Evolutionary conservation across 768 basidiomycete species (phyloP), one percentile per base, ranked within the genome.

Genomic region (Pulveroboletus sp.): DNA sequence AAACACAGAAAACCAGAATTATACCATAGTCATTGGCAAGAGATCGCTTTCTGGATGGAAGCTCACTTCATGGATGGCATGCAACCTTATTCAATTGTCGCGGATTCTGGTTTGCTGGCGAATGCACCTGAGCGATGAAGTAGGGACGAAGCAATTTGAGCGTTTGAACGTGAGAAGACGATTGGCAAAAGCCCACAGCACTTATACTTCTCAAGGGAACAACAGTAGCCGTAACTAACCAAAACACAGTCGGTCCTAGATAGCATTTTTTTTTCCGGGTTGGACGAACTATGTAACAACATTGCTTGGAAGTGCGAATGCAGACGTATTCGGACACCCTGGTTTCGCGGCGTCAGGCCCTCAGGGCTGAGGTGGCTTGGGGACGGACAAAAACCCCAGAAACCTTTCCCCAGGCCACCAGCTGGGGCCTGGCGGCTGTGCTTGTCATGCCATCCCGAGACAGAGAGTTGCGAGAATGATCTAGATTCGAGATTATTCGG

Each of bases 111-210:
- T 40, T 38, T 47, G 55, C 45, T 41, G 51, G 35, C 43, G 41
- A 42, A n/a, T 34, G 49, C n/a, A 27, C 22, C 38, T 47, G 50
- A n/a, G 42, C 10, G 54, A 50, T 41, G 56, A 38, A 53, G 47
- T 23, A 47, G 53, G 38, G 57, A 36, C 34, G 29, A 49, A 24
- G 36, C 49, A n/a, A n/a, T n/a, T n/a, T n/a, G n/a, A n/a, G n/a
- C n/a, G n/a, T n/a, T n/a, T n/a, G n/a, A 47, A 50, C 55, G 61
- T 62, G 61, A 54, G 60, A 61, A 57, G 51, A 27, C 47, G 6
- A 6, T 4, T 38, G 17, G 34, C 27, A 11, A 12, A 49, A 19
- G 30, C 22, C 26, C 27, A 45, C 43, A 42, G 42, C 58, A 51
- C 45, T 57, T 53, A 60, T 60, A 60, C 19, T 26, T n/a, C 36